Evolutionary conservation across 805 yeast genomes (phyloP).

Genomic region (Myxozyma vanderwaltii): DNA sequence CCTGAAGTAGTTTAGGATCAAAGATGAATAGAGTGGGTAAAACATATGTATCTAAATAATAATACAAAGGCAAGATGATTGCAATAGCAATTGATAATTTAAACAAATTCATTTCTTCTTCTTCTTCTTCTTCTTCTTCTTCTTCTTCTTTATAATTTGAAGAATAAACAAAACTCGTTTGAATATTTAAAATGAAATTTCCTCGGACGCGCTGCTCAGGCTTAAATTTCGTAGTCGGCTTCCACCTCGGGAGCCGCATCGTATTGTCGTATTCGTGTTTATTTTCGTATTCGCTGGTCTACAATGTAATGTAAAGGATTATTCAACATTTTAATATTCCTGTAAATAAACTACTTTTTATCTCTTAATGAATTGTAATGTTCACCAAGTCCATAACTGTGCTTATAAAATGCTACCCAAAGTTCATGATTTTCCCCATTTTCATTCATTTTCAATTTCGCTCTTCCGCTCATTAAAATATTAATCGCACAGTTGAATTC

Average conservation of each 20-base stretch:
- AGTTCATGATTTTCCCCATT: constrained; percentile 51
- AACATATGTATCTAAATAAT: constrained; percentile 54
- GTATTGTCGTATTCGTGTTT: constrained; percentile 4
- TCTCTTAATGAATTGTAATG: constrained; percentile 73
- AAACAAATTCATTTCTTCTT: constrained; percentile 10
- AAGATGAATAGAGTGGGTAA: constrained; percentile 72
- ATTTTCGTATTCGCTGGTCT: neutral
- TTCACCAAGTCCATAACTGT: constrained; percentile 87
- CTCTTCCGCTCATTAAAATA: constrained; percentile 75
- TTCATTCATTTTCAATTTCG: constrained; percentile 65
- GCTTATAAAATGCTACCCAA: constrained; percentile 78
- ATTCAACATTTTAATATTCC: neutral
- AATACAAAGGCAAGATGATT: constrained; percentile 13
- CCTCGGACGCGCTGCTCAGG: neutral
- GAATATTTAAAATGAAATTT: too few relatives aligned
- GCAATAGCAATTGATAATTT: constrained; percentile 18
- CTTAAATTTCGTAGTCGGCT: too few relatives aligned
- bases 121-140: too few relatives aligned
- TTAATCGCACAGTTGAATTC: constrained; percentile 73
- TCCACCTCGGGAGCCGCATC: constrained; percentile 7
- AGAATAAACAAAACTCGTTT: too few relatives aligned
- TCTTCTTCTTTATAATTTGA: too few relatives aligned
- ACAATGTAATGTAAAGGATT: neutral
- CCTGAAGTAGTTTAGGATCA: constrained; percentile 63
- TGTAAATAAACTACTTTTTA: neutral